Base-by-base conservation (phyloP, 192 early-diverging fungal genomes). In the Podila verticillata region DNA sequence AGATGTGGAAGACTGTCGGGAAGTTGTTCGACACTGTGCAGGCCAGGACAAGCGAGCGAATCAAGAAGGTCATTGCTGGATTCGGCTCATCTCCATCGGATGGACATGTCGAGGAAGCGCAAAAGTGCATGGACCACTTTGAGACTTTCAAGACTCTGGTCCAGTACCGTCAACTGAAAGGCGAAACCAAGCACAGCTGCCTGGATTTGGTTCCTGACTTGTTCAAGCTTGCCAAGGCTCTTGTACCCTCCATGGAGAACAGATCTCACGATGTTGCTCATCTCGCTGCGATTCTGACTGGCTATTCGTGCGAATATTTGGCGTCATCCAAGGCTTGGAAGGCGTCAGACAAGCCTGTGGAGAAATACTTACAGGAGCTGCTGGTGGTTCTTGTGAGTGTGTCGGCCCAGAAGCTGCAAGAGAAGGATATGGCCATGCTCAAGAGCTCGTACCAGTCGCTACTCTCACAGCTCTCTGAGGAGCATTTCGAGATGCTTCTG, bases 281-380 rank as follows among this genome's bases (percentile, higher is more conserved):
- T 32, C 30, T 80, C 4, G 47, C 61, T 13, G 61, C 77, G 10
- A 29, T 80, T 5, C 60, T 80, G 70, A 68, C 77, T 4, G 66
- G 49, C 5, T 80, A 80, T 20, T 72, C 77, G 20, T 80, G 77
- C 35, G 70, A 80, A 47, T 80, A 80, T 29, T 19, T 80, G 22
- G 65, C 77, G 0, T 32, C 60, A 0, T 64, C 77, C 4, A 35
- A 63, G 20, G 48, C 68, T 0, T 79, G 75, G 75, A 7, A 51
- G 12, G 31, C 56, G 2, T 32, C 59, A 9, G 20, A 15, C 0
- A 30, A 47, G 19, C 30, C 32, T 31, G 48, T 47, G 5, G 47
- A 68, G 7, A 48, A 29, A 12, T 34, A 58, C 26, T 39, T 72
- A 66, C 62, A 49, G 57, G 65, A 64, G 48, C 24, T 80, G 20